Base-by-base conservation (phyloP, 108 stramenopile species). In the Pseudonitzschia multiseries region DNA sequence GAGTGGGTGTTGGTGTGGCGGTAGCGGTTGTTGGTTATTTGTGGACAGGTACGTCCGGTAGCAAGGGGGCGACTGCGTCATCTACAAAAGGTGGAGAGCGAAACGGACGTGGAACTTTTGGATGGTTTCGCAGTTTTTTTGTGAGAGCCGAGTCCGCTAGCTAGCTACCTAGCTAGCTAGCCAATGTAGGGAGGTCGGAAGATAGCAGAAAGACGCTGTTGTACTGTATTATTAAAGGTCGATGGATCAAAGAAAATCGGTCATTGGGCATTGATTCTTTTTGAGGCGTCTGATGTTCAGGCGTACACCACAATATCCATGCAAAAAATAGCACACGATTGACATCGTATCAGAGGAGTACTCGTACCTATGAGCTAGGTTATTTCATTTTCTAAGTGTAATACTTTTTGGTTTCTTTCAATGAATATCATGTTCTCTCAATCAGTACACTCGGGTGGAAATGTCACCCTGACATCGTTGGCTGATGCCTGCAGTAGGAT, bases 1-100 rank as follows among this genome's bases (percentile, higher is more conserved):
- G 89, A 12, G 86, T 89, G 18, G 51, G 88, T 28, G 84, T 90
- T 10, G 82, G 87, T 63, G 92, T 86, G 8, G 84, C 87, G 17
- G 81, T 87, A 5, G 84, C 84, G 24, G 87, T 86, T 33, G 89
- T 87, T 43, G 85, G 81, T 50, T 74, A 68, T 32, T 69, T 82
- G 72, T 74, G 76, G 76, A 66, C 79, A 5, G 67, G 71, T 27
- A 13, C 44, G 13, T 67, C 66, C 43, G 46, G 66, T 22, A 29
- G 66, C 43, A 67, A 67, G 46, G 66, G 66, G 42, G 24, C 66
- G 12, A 15, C 61, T 18, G 57, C 48, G 36, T 36, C n/a, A 42
- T 42, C 46, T 31, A 65, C 72, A 9, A 28, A 20, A 53, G 75
- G 68, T 29, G 57, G 65, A 52, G 62, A 64, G 8, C 57, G 70